Evolutionary conservation across 306 rosid genomes (phyloP), one percentile per base, ranked within the genome.

Genomic region (Pyrus communis): DNA sequence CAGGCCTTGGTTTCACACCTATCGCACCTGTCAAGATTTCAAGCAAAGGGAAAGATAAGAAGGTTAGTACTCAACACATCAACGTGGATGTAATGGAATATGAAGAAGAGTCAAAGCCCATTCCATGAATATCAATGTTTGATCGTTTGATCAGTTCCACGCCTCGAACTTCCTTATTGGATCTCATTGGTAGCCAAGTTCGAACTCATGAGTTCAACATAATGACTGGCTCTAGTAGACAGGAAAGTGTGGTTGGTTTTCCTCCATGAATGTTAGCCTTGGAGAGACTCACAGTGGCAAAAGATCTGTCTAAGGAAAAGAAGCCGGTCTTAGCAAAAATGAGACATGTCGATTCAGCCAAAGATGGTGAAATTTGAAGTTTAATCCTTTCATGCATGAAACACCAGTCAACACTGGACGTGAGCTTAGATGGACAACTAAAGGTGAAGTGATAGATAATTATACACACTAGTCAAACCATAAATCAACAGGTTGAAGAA

Each of bases 261-360:
- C 27, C 4, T 0, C 6, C 1, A 9, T 0, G 0, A 58, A 58
- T 1, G 15, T 11, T 4, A 0, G 17, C 30, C 2, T 22, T 58
- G 3, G 25, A n/a, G 2, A 3, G 4, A 58, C 59, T 54, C 9
- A 5, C 0, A 15, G 3, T 19, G 9, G 59, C 9, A 54, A 21
- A 45, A 12, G 0, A 43, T 43, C 1, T 1, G 5, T 8, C 23
- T 15, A 54, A 54, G 22, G 3, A 54, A 19, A 8, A 54, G 9
- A 5, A 21, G 11, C 0, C 0, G 3, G 23, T 1, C 3, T 15
- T 4, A 54, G n/a, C 1, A 54, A 54, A 54, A 5, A 5, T 0
- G 10, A 19, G 4, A 15, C 22, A 54, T 7, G n/a, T 5, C 3
- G n/a, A 54, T 4, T 19, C 18, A 18, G 22, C 4, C 1, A 7